Percentiles rank a stretch among this genome's conserved stretches.
Conservation (phyloP, 2,329 filamentous ascomycete species). For the Seiridium unicorne region DNA sequence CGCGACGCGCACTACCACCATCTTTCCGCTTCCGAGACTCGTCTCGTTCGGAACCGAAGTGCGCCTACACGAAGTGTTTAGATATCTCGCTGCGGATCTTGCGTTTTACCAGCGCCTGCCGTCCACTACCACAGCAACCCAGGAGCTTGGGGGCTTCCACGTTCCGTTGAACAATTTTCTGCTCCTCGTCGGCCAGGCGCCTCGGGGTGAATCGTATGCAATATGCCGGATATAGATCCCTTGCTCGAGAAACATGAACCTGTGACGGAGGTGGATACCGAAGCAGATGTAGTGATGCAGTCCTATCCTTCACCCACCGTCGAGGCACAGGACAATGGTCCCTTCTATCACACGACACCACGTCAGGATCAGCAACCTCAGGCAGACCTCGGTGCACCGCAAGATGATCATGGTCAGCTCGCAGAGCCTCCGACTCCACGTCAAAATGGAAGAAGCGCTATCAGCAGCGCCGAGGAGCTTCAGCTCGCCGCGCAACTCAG, state of each 20-base stretch:
- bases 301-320: slow-evolving; percentile 46
- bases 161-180: not conserved
- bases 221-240: slow-evolving; percentile 27
- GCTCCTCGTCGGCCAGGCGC: not conserved
- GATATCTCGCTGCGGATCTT: too few relatives aligned
- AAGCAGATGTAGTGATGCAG: slow-evolving; percentile 28
- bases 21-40: too few relatives aligned
- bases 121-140: not conserved
- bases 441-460: slow-evolving; percentile 40
- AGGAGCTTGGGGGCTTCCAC: not conserved
- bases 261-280: slow-evolving; percentile 11
- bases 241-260: slow-evolving; percentile 21
- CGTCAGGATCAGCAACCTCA: slow-evolving; percentile 21
- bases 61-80: too few relatives aligned
- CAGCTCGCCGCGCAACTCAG: slow-evolving; percentile 58
- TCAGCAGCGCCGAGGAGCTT: slow-evolving; percentile 50
- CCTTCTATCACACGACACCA: slow-evolving; percentile 41
- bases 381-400: slow-evolving; percentile 20
- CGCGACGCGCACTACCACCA: too few relatives aligned
- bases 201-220: not conserved
- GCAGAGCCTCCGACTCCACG: slow-evolving; percentile 36
- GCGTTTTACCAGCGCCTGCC: too few relatives aligned
- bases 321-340: slow-evolving; percentile 39
- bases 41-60: too few relatives aligned
- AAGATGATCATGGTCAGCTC: slow-evolving; percentile 21